Evolutionary conservation across 805 yeast genomes (phyloP).

Genomic region (Blastobotrys peoriensis): DNA sequence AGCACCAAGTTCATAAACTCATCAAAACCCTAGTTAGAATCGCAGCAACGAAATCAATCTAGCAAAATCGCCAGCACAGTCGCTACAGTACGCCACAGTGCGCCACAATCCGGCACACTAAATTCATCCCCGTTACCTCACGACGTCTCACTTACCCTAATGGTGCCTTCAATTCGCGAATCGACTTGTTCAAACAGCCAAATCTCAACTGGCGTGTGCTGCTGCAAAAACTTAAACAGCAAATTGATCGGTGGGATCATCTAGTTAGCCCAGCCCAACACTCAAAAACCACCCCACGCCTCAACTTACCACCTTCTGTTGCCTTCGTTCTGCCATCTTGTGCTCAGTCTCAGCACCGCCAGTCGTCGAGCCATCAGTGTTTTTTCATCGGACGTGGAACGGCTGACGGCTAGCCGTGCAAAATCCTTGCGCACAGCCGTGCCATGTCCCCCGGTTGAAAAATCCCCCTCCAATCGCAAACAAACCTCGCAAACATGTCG

Average conservation of each 20-base stretch:
- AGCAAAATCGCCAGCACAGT: too few species aligned
- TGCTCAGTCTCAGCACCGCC: background rate
- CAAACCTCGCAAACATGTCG: too few species aligned
- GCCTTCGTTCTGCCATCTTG: conserved; percentile 30
- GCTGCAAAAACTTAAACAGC: conserved; percentile 79
- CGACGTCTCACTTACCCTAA: conserved; percentile 48
- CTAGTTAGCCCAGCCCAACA: conserved; percentile 22
- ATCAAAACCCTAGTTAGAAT: conserved; percentile 71
- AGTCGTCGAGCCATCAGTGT: background rate
- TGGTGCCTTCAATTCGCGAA: conserved; percentile 70
- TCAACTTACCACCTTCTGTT: conserved; percentile 38
- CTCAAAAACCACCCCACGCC: conserved; percentile 7
- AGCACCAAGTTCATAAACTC: conserved; percentile 88
- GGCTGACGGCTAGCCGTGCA: too few species aligned
- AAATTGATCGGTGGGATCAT: conserved; percentile 89
- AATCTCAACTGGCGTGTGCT: conserved; percentile 68
- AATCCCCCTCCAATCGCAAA: too few species aligned
- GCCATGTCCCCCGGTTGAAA: too few species aligned
- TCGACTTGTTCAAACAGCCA: conserved; percentile 88
- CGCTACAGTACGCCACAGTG: too few species aligned
- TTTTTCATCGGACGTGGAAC: too few species aligned
- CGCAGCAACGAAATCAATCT: too few species aligned
- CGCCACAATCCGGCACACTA: too few species aligned
- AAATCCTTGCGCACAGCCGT: too few species aligned
- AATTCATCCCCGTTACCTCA: too few species aligned